phyloP scores from a whole-genome alignment of 768 basidiomycete species.

The Amylocystis lapponica region DNA sequence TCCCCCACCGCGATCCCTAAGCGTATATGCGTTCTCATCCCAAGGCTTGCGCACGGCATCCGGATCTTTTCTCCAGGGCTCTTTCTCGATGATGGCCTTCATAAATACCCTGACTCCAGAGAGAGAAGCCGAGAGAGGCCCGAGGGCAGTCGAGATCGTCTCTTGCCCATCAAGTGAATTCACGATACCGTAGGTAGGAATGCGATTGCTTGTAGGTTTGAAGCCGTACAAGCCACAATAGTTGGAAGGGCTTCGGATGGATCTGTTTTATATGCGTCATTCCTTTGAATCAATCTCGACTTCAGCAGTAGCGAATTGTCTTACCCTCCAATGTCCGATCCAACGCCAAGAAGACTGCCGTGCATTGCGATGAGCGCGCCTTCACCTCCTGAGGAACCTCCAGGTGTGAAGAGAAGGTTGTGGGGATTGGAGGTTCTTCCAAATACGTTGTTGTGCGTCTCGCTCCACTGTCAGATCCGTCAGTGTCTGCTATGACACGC shows the following conservation, averaged over 20 bases:
- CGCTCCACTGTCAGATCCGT: conserved; percentile 35
- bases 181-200: conserved; percentile 48
- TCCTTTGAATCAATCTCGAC: no score
- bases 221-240: conserved; percentile 57
- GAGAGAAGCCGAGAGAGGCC: conserved; percentile 48
- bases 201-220: conserved; percentile 47
- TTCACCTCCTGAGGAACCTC: conserved; percentile 67
- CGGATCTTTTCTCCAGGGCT: conserved; percentile 56
- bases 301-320: not conserved
- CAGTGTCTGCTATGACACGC: no score
- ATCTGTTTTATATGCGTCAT: conserved; percentile 25
- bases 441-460: conserved; percentile 58
- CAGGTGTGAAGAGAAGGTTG: conserved; percentile 49
- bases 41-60: conserved; percentile 42
- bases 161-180: conserved; percentile 52
- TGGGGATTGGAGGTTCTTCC: conserved; percentile 59
- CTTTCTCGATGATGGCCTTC: conserved; percentile 39
- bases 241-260: conserved; percentile 50
- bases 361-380: conserved; percentile 55
- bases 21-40: conserved; percentile 38
- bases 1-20: conserved; percentile 42
- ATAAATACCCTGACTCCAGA: conserved; percentile 50
- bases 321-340: conserved; percentile 59
- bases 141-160: conserved; percentile 49
- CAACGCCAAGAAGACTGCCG: conserved; percentile 55